Evolutionary conservation across 1,284 basidiomycete genomes (phyloP).

Genomic region (Gymnopus androsaceus): DNA sequence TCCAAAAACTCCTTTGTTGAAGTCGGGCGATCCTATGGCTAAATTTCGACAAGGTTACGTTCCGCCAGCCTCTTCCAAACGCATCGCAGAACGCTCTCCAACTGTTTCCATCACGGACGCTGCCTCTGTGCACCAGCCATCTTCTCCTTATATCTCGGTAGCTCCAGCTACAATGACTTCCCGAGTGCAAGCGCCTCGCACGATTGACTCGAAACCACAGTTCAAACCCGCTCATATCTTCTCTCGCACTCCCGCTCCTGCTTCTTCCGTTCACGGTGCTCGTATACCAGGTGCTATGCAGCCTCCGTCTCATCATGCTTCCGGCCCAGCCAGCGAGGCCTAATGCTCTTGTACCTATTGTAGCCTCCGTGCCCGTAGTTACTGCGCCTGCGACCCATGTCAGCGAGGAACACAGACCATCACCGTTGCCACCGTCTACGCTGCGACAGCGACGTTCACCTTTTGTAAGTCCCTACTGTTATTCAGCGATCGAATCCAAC

Average conservation of each 20-base stretch:
- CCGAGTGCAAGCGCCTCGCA: not conserved
- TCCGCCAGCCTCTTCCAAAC: not conserved
- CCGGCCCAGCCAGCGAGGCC: not conserved
- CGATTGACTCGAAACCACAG: not conserved
- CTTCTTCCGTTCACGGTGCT: not conserved
- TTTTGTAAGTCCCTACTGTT: slow-evolving; percentile 30
- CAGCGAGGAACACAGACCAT: not conserved
- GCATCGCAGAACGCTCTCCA: slow-evolving; percentile 6
- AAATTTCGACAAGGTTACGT: not conserved
- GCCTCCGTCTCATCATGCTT: not conserved
- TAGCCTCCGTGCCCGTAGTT: not conserved
- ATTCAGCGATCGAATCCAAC: not conserved
- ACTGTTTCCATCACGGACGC: slow-evolving; percentile 3
- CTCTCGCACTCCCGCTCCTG: not conserved
- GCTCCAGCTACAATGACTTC: not conserved
- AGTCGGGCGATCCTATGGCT: not conserved
- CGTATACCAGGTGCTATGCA: not conserved
- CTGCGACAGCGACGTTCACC: slow-evolving; percentile 36
- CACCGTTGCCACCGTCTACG: slow-evolving; percentile 17
- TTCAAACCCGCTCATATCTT: not conserved
- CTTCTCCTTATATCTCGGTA: not conserved
- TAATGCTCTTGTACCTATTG: not conserved
- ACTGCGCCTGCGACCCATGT: not conserved
- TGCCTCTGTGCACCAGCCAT: not conserved
- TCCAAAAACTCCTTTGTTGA: not conserved